Evolutionary conservation across 2,329 filamentous ascomycete species (phyloP), one percentile per base, ranked within the genome.

Genomic region (Hymenoscyphus scutula): DNA sequence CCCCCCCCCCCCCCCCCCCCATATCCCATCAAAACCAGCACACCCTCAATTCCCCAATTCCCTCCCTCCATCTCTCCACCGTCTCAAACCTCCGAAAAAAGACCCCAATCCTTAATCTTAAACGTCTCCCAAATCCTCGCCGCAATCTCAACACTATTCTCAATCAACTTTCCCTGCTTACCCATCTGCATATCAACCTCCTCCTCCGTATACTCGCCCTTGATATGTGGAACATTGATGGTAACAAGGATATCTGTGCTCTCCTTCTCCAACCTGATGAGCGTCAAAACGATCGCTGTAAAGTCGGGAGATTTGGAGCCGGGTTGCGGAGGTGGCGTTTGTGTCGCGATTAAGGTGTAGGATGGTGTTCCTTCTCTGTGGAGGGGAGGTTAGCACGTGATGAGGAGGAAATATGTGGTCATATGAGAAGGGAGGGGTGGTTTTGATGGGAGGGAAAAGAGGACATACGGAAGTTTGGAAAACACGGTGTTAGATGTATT

Each of bases 151-250:
- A 89, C 83, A 5, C 83, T 84, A 69, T 88, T 82, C 58, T 87
- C 88, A 70, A 91, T 87, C 67, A 90, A 77, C 75, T 85, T 82
- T 3, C 88, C 89, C 71, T 84, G 82, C 73, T 84, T 87, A 17
- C 87, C 87, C 62, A 86, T 76, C 72, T 86, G 82, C 61, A 88
- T 77, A 72, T 91, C 85, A 17, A 94, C 85, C 34, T 91, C 87
- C 8, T 89, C 87, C 75, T 87, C 84, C 70, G 87, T 81, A 73
- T 92, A 92, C 74, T 90, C 85, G 65, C 88, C 88, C 69, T 85
- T 82, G 68, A 92, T 88, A 73, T 95, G 89, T 30, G 93, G 94
- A 56, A 96, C 90, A 76, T 97, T 97, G 73, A 97, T 85, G 48
- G 90, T 90, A 65, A 97, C 86, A 55, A 97, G 79, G 45, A 98